Base-by-base conservation (phyloP, 257 asterid species). In the Fraxinus cuspidata region DNA sequence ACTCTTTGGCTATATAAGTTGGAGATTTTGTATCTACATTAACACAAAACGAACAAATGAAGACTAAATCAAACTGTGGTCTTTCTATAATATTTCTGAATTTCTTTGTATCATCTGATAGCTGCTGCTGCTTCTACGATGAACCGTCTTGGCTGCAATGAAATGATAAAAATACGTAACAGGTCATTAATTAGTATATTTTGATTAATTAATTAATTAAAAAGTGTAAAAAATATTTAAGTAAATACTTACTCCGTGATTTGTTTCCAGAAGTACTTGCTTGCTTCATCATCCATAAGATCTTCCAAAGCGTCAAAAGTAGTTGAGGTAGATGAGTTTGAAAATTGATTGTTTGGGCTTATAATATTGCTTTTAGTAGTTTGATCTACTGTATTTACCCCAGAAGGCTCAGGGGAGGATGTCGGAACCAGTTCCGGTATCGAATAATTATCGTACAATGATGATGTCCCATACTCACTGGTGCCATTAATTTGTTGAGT, bases 211-310 rank as follows among this genome's bases (percentile, higher is more conserved):
- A 53, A 53, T 53, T 21, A 56, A n/a, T 9, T 56, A 58, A 58
- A 51, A 3, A 1, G 1, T 51, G 60, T 51, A 15, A 51, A 51
- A 15, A 51, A 3, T 18, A 12, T 4, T 16, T 18, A 63, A 63
- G 23, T 9, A 47, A 11, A 44, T 60, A 81, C 80, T 72, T 81
- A 81, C 88, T 84, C 69, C 6, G 79, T 69, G 65, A 84, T 72
- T 77, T 84, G 85, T 76, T 79, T 79, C 87, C 85, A 84, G 80
- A 68, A 78, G 56, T 73, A 72, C 85, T 76, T 80, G 51, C 40
- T 76, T 63, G 85, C 80, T 69, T 84, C 82, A 23, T 81, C 85
- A 63, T 81, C 83, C 85, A 81, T 76, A 70, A 81, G 78, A 64
- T 81, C 85, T 42, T 70, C 79, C 70, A 82, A 79, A 9, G 77